Percentiles rank a stretch among this genome's conserved stretches.
phyloP scores from a whole-genome alignment of 2,329 filamentous ascomycete species.

The Colletotrichum sp. region DNA sequence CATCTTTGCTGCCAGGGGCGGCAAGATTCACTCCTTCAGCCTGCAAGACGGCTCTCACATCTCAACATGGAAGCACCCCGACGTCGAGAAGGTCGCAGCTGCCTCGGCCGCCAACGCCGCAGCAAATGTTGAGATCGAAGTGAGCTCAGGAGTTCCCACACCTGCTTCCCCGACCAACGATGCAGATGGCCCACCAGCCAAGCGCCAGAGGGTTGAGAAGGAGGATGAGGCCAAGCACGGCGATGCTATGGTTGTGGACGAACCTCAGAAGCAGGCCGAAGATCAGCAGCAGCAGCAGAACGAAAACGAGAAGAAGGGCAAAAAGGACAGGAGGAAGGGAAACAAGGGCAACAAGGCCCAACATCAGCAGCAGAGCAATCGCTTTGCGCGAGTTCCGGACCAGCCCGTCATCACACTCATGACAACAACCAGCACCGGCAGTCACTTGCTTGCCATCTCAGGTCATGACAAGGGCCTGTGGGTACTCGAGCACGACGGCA shows the following conservation, averaged over 20 bases:
- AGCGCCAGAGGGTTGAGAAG: slow-evolving; percentile 45
- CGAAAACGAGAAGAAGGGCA: slow-evolving; percentile 25
- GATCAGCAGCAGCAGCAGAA: slow-evolving; percentile 14
- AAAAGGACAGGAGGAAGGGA: slow-evolving; percentile 31
- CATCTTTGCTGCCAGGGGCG: slow-evolving; percentile 76
- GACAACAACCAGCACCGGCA: slow-evolving; percentile 65
- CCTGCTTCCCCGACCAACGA: slow-evolving; percentile 1
- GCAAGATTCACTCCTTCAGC: slow-evolving; percentile 72
- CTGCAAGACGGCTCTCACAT: slow-evolving; percentile 62
- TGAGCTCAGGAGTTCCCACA: slow-evolving; percentile 24
- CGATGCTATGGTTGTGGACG: slow-evolving; percentile 23
- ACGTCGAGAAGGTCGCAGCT: slow-evolving; percentile 36
- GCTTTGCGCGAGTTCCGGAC: slow-evolving; percentile 46
- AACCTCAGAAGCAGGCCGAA: slow-evolving; percentile 24
- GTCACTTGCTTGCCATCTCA: slow-evolving; percentile 78
- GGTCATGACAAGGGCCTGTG: slow-evolving; percentile 92
- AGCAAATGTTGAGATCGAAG: slow-evolving; percentile 30
- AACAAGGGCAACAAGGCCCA: slow-evolving; percentile 24
- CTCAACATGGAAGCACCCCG: slow-evolving; percentile 65
- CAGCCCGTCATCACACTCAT: slow-evolving; percentile 73
- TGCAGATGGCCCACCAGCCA: slow-evolving; percentile 42
- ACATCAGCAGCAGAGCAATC: slow-evolving; percentile 29
- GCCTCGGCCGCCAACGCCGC: slow-evolving; percentile 24
- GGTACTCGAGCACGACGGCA: slow-evolving; percentile 73
- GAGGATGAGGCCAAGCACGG: slow-evolving; percentile 29